Evolutionary conservation across 2,329 filamentous ascomycete genomes (phyloP).

Genomic region (Hypoxylon sp.): DNA sequence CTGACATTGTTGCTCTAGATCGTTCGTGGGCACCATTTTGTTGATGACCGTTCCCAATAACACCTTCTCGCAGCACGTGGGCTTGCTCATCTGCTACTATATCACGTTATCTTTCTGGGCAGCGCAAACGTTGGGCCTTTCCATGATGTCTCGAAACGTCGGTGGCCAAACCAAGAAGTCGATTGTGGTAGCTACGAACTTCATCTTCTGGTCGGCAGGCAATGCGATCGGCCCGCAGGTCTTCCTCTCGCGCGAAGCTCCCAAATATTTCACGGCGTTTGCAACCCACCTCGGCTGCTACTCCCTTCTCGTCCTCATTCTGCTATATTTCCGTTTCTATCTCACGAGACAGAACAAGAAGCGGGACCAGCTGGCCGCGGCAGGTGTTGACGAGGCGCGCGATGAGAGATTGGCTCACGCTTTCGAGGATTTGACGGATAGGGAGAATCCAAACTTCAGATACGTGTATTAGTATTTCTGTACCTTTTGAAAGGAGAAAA

Average conservation of each 20-base stretch:
- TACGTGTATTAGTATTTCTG: slow-evolving; percentile 50
- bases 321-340: slow-evolving; percentile 71
- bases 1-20: slow-evolving; percentile 59
- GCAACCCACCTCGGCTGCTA: slow-evolving; percentile 80
- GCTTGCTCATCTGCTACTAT: slow-evolving; percentile 81
- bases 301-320: slow-evolving; percentile 68
- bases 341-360: slow-evolving; percentile 69
- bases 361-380: slow-evolving; percentile 51
- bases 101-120: slow-evolving; percentile 85
- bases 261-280: slow-evolving; percentile 78
- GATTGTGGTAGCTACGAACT: slow-evolving; percentile 77
- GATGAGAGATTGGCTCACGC: slow-evolving; percentile 51
- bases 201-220: slow-evolving; percentile 77
- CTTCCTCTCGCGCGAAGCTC: slow-evolving; percentile 71
- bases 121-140: slow-evolving; percentile 76
- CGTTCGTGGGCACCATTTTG: slow-evolving; percentile 79
- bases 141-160: slow-evolving; percentile 77
- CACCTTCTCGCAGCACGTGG: slow-evolving; percentile 71
- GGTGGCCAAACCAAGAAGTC: slow-evolving; percentile 82
- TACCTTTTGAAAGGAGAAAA: neutral
- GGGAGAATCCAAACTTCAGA: slow-evolving; percentile 56
- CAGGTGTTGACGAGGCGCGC: slow-evolving; percentile 50
- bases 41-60: slow-evolving; percentile 77
- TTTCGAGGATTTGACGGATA: slow-evolving; percentile 57
- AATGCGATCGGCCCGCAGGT: slow-evolving; percentile 78